A percentile compares a stretch with the other conserved stretches of the same genome.
Conservation (phyloP, 257 asterid species). For the Coffea canephora region DNA sequence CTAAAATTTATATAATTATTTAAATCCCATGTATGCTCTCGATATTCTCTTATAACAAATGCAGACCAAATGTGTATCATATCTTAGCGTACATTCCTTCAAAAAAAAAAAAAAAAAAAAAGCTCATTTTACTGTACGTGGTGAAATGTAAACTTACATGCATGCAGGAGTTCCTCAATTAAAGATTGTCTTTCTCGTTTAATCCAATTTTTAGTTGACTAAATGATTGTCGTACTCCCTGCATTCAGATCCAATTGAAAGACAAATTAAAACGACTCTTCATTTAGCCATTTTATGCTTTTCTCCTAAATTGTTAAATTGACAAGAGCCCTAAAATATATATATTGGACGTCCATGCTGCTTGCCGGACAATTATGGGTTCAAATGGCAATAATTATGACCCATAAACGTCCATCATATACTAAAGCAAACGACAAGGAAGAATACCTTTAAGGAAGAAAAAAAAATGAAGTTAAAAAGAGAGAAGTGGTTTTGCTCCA, state of each 20-base stretch:
- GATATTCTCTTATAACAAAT: background rate
- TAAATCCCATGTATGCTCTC: background rate
- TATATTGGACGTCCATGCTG: background rate
- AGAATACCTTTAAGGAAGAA: background rate
- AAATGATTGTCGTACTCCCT: background rate
- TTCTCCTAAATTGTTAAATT: background rate
- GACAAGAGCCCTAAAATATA: background rate
- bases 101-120: background rate
- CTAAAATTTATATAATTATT: background rate
- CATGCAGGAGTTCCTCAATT: too few species aligned
- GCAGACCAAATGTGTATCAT: background rate
- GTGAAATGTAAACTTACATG: too few species aligned
- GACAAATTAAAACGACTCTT: background rate
- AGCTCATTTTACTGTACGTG: background rate
- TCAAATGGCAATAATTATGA: background rate
- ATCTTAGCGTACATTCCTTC: background rate
- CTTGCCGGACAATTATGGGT: background rate
- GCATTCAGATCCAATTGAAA: background rate
- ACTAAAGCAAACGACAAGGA: background rate
- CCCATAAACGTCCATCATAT: background rate
- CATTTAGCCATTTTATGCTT: background rate
- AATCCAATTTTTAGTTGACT: background rate
- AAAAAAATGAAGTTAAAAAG: background rate
- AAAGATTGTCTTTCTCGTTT: background rate
- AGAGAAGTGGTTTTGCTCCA: background rate